A percentile compares a stretch with the other conserved stretches of the same genome.
Conservation (phyloP, 2,329 filamentous ascomycete genomes). For the Polychaeton citri region DNA sequence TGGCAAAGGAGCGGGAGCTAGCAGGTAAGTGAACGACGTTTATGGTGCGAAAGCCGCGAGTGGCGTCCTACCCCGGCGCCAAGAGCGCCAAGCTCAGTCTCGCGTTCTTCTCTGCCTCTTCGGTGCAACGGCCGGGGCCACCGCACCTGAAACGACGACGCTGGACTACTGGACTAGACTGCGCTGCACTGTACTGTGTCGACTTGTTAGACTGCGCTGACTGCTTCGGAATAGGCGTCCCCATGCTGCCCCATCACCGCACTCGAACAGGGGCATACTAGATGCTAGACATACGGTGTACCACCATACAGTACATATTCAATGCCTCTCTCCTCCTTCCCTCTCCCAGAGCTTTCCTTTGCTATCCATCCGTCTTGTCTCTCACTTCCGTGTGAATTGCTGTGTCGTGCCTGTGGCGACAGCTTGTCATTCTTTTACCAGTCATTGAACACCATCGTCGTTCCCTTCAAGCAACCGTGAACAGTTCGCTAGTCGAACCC, state of each 20-base stretch:
- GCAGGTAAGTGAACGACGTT: slow-evolving; percentile 26
- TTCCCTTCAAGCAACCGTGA: not conserved
- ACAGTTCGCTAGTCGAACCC: not conserved
- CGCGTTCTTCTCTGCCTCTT: too few species aligned
- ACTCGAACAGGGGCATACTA: not conserved
- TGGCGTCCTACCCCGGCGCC: not conserved
- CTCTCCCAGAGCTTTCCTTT: not conserved
- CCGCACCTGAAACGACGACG: not conserved
- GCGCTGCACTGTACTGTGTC: too few species aligned
- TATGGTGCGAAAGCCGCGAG: not conserved
- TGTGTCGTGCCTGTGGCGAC: not conserved
- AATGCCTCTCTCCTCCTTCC: not conserved
- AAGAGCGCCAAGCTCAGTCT: not conserved
- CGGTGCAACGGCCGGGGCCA: too few species aligned
- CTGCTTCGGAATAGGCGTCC: not conserved
- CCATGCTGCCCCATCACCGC: not conserved
- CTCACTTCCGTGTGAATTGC: not conserved
- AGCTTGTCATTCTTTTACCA: not conserved
- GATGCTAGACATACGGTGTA: not conserved
- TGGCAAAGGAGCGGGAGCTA: slow-evolving; percentile 70
- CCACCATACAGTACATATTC: not conserved
- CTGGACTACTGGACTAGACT: not conserved
- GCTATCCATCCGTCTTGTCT: not conserved
- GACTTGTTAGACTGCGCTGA: not conserved
- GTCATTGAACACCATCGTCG: too few species aligned